Conservation (phyloP, 441 rosid species). For the Erodium texanum region DNA sequence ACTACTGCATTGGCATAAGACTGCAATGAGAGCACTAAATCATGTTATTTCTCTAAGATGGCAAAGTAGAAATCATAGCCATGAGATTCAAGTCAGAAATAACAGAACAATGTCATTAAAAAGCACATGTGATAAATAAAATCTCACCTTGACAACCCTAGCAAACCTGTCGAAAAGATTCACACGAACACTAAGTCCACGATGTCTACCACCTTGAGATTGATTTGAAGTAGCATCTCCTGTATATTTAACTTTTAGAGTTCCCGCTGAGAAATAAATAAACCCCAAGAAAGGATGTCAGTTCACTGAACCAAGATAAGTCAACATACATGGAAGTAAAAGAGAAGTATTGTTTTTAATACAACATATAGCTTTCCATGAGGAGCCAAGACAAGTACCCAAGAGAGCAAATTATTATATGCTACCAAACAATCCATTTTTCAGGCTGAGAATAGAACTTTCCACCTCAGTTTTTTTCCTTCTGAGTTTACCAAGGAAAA, state of each 20-base stretch:
- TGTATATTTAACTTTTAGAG: constrained; percentile 30
- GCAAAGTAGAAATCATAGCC: constrained; percentile 4
- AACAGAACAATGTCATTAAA: background rate
- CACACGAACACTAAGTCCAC: constrained; percentile 52
- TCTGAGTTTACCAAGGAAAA: too few species aligned
- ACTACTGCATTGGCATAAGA: constrained; percentile 90
- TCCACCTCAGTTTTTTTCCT: too few species aligned
- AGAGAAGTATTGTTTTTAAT: background rate
- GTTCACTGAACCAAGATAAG: background rate
- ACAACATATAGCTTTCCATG: background rate
- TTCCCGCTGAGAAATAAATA: constrained; percentile 25
- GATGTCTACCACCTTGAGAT: constrained; percentile 32
- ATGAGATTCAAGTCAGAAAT: too few species aligned
- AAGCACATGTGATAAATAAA: background rate
- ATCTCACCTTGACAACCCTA: constrained; percentile 76
- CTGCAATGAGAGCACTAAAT: constrained; percentile 33
- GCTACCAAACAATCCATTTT: too few species aligned
- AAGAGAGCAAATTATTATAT: background rate
- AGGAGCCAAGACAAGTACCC: background rate
- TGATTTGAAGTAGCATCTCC: constrained; percentile 24
- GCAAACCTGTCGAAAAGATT: constrained; percentile 88
- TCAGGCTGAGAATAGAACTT: too few species aligned
- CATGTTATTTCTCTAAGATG: constrained; percentile 7
- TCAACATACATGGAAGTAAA: background rate
- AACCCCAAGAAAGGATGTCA: background rate